phyloP scores from a whole-genome alignment of 495 filamentous ascomycete genomes.

The Tuber microsphaerosporum region DNA sequence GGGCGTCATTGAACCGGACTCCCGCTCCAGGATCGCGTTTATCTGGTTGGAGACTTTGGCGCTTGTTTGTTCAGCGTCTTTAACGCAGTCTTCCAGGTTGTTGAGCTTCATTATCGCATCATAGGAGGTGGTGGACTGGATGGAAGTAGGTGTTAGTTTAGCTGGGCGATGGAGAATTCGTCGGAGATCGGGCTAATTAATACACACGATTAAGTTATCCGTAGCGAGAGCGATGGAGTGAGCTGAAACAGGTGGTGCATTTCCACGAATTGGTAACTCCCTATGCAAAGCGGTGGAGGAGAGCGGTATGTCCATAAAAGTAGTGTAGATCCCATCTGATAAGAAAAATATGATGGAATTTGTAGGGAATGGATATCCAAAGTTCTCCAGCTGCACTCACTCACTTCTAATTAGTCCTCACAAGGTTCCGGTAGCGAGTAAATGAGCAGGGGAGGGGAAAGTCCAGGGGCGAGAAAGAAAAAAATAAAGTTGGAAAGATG shows the following conservation, averaged over 20 bases:
- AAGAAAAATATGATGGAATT: slow-evolving; percentile 87
- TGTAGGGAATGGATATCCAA: slow-evolving; percentile 65
- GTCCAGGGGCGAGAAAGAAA: not conserved
- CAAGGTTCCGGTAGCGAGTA: not conserved
- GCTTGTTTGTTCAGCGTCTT: slow-evolving; percentile 76
- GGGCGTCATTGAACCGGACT: slow-evolving; percentile 17
- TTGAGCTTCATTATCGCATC: slow-evolving; percentile 82
- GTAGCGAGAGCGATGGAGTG: slow-evolving; percentile 25
- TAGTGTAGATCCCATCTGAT: slow-evolving; percentile 80
- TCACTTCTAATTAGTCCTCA: slow-evolving; percentile 15
- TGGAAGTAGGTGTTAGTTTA: slow-evolving; percentile 45
- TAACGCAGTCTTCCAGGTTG: slow-evolving; percentile 84
- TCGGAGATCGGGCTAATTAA: slow-evolving; percentile 10
- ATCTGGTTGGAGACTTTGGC: slow-evolving; percentile 71
- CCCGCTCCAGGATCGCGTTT: slow-evolving; percentile 58
- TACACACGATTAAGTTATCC: slow-evolving; percentile 22
- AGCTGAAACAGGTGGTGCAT: slow-evolving; percentile 36
- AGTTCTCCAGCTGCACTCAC: slow-evolving; percentile 53
- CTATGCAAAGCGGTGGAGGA: slow-evolving; percentile 37
- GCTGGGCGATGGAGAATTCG: slow-evolving; percentile 34
- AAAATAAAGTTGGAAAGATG: slow-evolving; percentile 1
- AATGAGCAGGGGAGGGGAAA: not conserved
- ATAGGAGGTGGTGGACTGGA: slow-evolving; percentile 68
- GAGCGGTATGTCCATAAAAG: slow-evolving; percentile 54
- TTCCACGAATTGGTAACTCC: slow-evolving; percentile 39